These are phyloP conservation scores for Fusarium robinianum DNA, from an alignment of 2,329 filamentous ascomycete genomes.

Conservation along the genomic window DNA sequence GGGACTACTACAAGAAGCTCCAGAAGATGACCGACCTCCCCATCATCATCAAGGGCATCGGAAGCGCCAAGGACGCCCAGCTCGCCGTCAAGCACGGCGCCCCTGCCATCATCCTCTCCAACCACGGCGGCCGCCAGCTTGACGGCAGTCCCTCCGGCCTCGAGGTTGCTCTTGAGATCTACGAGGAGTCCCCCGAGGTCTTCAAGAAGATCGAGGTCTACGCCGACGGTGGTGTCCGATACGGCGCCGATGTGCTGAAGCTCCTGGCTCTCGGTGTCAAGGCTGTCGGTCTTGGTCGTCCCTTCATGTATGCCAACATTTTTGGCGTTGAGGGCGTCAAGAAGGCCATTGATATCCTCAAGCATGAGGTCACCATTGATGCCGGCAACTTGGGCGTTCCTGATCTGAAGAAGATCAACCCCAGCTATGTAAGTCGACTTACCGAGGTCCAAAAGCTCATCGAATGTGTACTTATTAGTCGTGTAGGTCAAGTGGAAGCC, in stretches of 20 bases:
- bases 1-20: constrained; percentile 46
- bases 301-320: constrained; percentile 58
- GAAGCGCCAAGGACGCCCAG: constrained; percentile 43
- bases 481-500: constrained; percentile 32
- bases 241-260: constrained; percentile 49
- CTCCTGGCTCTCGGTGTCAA: constrained; percentile 50
- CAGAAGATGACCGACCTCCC: constrained; percentile 44
- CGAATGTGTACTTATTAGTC: not conserved
- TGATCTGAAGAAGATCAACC: constrained; percentile 43
- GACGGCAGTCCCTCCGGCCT: constrained; percentile 46
- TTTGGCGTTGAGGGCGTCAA: constrained; percentile 55
- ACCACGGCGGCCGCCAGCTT: constrained; percentile 50
- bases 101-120: constrained; percentile 47
- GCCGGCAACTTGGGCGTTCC: constrained; percentile 49
- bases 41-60: constrained; percentile 48
- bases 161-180: constrained; percentile 47
- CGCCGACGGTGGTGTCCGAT: constrained; percentile 50
- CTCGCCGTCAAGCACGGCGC: constrained; percentile 41
- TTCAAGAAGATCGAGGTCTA: constrained; percentile 47
- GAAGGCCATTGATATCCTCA: constrained; percentile 50
- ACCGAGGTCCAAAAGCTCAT: not conserved
- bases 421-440: constrained; percentile 31
- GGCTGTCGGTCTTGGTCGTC: constrained; percentile 53
- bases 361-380: constrained; percentile 53
- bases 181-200: constrained; percentile 43